Conservation (phyloP, 306 rosid genomes). For the Vicia villosa region DNA sequence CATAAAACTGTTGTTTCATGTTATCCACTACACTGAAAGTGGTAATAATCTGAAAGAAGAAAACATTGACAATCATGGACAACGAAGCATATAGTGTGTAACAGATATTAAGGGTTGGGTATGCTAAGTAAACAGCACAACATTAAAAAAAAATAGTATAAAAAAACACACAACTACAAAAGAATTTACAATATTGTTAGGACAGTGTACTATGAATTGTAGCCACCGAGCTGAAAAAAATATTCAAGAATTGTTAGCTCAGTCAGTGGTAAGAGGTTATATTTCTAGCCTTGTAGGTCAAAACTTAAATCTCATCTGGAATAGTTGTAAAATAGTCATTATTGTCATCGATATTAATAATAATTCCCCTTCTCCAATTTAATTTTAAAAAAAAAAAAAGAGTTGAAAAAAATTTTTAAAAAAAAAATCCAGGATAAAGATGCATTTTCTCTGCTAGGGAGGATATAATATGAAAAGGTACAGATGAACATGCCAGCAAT, state of each 20-base stretch:
- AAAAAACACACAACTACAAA: no score
- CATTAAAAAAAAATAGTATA: slow-evolving; percentile 11
- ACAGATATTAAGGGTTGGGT: slow-evolving; percentile 23
- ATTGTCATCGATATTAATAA: no score
- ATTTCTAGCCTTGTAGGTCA: no score
- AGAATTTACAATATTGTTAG: neutral
- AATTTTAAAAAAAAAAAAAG: no score
- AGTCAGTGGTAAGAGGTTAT: no score
- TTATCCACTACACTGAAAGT: slow-evolving; percentile 96
- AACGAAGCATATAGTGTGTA: slow-evolving; percentile 16
- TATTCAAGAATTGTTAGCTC: no score
- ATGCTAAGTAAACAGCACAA: slow-evolving; percentile 11
- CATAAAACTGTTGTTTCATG: slow-evolving; percentile 86
- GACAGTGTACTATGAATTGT: slow-evolving; percentile 9
- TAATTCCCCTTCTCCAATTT: no score
- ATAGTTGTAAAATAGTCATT: no score
- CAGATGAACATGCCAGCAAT: slow-evolving; percentile 24
- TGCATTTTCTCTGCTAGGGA: slow-evolving; percentile 1
- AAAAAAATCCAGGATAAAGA: no score
- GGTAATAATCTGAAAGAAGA: slow-evolving; percentile 77
- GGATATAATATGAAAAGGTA: slow-evolving; percentile 2
- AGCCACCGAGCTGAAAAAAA: slow-evolving; percentile 7
- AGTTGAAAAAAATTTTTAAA: no score
- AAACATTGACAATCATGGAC: slow-evolving; percentile 25
- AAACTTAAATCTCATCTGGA: no score